A percentile compares a stretch with the other conserved stretches of the same genome.
Conservation (phyloP, 345 rosid species). For the Anacardium occidentale region DNA sequence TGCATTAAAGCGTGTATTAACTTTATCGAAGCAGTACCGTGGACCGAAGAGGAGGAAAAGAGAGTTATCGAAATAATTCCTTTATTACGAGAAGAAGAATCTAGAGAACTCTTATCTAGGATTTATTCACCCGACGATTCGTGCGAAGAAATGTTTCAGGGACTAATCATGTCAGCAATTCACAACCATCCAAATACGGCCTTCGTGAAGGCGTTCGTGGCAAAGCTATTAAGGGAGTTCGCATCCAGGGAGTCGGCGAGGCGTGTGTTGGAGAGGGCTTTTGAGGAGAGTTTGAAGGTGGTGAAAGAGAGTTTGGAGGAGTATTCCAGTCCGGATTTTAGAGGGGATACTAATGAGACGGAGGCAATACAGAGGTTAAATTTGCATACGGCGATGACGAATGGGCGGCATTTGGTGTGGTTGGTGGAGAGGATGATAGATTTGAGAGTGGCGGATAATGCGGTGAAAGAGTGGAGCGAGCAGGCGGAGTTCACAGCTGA, state of each 20-base stretch:
- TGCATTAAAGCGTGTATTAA: constrained; percentile 45
- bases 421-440: constrained; percentile 78
- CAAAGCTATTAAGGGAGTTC: constrained; percentile 58
- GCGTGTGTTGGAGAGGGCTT: constrained; percentile 56
- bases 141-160: constrained; percentile 63
- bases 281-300: constrained; percentile 47
- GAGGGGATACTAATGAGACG: constrained; percentile 68
- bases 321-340: constrained; percentile 66
- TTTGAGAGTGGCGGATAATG: constrained; percentile 60
- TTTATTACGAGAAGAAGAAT: constrained; percentile 45
- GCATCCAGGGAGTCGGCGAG: constrained; percentile 50
- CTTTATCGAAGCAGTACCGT: constrained; percentile 68
- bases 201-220: constrained; percentile 60
- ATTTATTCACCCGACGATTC: constrained; percentile 33
- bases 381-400: constrained; percentile 61
- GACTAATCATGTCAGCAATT: constrained; percentile 47
- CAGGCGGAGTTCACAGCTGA: constrained; percentile 55
- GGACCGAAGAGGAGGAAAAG: constrained; percentile 65
- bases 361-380: constrained; percentile 70
- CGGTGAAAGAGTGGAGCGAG: constrained; percentile 68
- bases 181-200: constrained; percentile 54
- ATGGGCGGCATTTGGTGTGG: constrained; percentile 62
- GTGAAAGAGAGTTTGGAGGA: constrained; percentile 69
- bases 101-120: constrained; percentile 55
- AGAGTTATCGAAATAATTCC: constrained; percentile 49